These are phyloP conservation scores for Marasmius tenuissimus DNA, from an alignment of 1,284 basidiomycete species.

Conservation along the genomic window DNA sequence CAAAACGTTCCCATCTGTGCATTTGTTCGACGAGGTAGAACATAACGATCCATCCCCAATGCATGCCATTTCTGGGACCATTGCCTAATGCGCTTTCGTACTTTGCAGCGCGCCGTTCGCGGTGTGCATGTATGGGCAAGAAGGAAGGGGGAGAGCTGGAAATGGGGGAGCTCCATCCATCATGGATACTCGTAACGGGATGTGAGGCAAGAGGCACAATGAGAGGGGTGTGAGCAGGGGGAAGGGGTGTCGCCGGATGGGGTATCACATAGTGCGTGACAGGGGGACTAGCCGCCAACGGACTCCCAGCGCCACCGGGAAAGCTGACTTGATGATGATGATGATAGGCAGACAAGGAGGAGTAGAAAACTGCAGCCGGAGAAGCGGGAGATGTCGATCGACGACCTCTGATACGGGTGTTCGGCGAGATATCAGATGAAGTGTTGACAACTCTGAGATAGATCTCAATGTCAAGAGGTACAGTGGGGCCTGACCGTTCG, in stretches of 20 bases:
- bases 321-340: conserved; percentile 28
- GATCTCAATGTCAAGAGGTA: conserved; percentile 77
- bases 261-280: conserved; percentile 39
- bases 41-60: conserved; percentile 78
- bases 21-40: conserved; percentile 77
- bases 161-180: conserved; percentile 24
- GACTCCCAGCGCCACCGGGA: not conserved
- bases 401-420: conserved; percentile 23
- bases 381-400: conserved; percentile 18
- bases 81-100: conserved; percentile 25
- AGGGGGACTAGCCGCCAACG: conserved; percentile 2
- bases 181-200: conserved; percentile 2
- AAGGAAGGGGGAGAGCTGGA: conserved; percentile 29
- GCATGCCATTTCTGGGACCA: conserved; percentile 39
- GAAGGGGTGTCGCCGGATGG: conserved; percentile 26
- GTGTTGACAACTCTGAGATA: conserved; percentile 54
- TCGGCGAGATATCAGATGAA: conserved; percentile 21
- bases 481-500: conserved; percentile 66
- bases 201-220: conserved; percentile 31
- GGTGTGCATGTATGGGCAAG: not conserved
- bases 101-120: conserved; percentile 25
- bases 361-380: conserved; percentile 2
- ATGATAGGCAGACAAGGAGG: conserved; percentile 22
- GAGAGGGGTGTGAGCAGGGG: conserved; percentile 22
- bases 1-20: conserved; percentile 76